Evolutionary conservation across 2,329 filamentous ascomycete species (phyloP).

Genomic region (Aschersonia sp.): DNA sequence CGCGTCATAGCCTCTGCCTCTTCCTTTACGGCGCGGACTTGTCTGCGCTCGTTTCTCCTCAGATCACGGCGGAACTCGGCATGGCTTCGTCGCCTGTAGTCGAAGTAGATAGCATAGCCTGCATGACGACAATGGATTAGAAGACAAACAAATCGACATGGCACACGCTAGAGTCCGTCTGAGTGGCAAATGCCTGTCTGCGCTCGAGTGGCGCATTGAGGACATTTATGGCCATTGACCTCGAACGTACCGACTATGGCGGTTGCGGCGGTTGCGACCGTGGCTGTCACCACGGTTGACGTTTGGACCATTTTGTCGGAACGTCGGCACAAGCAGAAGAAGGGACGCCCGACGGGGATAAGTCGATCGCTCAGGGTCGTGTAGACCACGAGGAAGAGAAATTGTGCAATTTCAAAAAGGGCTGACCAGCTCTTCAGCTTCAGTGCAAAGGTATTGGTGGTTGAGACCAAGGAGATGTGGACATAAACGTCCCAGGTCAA

Average conservation of each 20-base stretch:
- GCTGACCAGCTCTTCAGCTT: no score
- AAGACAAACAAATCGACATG: background rate
- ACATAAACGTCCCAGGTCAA: no score
- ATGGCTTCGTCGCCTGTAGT: slow-evolving; percentile 49
- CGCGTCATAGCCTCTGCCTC: slow-evolving; percentile 50
- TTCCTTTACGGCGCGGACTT: slow-evolving; percentile 58
- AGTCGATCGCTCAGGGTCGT: background rate
- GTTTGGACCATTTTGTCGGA: slow-evolving; percentile 28
- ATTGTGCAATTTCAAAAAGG: no score
- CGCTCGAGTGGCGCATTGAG: background rate
- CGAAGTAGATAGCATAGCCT: slow-evolving; percentile 57
- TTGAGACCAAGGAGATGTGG: no score
- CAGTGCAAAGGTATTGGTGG: no score
- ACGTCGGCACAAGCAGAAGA: slow-evolving; percentile 1
- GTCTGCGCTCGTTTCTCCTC: slow-evolving; percentile 62
- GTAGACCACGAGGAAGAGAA: no score
- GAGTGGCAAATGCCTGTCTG: no score
- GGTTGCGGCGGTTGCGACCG: slow-evolving; percentile 44
- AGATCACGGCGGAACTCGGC: slow-evolving; percentile 52
- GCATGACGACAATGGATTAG: background rate
- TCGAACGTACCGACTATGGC: slow-evolving; percentile 39
- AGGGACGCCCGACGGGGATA: background rate
- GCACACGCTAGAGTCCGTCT: background rate
- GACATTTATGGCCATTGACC: slow-evolving; percentile 7
- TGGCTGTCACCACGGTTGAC: slow-evolving; percentile 43